Percentiles rank a stretch among this genome's conserved stretches.
Evolutionary conservation across 441 rosid genomes (phyloP).

Genomic region (California macrophylla): DNA sequence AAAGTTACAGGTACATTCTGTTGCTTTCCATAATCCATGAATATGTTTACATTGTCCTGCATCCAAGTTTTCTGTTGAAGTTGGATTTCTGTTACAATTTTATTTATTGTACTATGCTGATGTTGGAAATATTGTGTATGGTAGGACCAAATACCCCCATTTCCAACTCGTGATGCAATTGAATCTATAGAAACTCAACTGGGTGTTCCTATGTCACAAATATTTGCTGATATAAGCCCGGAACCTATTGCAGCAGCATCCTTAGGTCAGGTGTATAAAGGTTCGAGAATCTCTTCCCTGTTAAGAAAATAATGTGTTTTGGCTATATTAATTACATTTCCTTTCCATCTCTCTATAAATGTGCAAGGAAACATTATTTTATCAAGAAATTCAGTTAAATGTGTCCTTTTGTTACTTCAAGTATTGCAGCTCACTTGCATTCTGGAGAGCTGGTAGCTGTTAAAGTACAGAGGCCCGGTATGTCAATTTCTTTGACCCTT

Average conservation of each 20-base stretch:
- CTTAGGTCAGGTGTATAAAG: constrained; percentile 96
- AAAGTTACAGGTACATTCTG: constrained; percentile 60
- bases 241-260: constrained; percentile 95
- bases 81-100: constrained; percentile 5
- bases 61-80: not conserved
- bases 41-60: not conserved
- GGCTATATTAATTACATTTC: constrained; percentile 11
- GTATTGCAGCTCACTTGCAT: constrained; percentile 88
- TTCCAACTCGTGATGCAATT: constrained; percentile 62
- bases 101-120: constrained; percentile 12
- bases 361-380: constrained; percentile 3
- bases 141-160: constrained; percentile 96
- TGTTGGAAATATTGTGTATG: constrained; percentile 19
- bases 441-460: constrained; percentile 98
- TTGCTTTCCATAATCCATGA: constrained; percentile 6
- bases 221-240: constrained; percentile 81
- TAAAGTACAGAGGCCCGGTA: constrained; percentile 96
- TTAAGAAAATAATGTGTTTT: constrained; percentile 5
- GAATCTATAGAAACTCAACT: constrained; percentile 77
- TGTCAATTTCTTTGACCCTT: constrained; percentile 67
- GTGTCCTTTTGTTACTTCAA: constrained; percentile 31
- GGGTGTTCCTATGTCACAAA: constrained; percentile 55
- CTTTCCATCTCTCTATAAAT: constrained; percentile 4
- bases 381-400: constrained; percentile 22
- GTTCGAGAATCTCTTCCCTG: constrained; percentile 38